Base-by-base conservation (phyloP, 331 rosid genomes). In the Acacia concinna region DNA sequence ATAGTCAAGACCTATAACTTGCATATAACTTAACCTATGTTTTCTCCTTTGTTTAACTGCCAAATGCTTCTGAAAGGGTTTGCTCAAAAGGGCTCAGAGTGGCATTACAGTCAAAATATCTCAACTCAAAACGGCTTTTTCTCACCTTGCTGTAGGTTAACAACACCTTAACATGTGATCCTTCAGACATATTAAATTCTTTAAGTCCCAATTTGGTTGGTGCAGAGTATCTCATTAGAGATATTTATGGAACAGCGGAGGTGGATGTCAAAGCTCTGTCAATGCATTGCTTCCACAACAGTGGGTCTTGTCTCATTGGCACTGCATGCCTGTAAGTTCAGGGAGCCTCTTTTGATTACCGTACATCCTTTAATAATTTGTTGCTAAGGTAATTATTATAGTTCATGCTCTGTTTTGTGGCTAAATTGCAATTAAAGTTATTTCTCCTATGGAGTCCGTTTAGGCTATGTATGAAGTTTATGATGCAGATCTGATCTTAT, bases 321-420 rank as follows among this genome's bases (percentile, higher is more conserved):
- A 85, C 87, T 60, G 83, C 82, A 75, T 91, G 95, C 90, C 73
- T 83, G 98, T 94, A 87, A 91, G 97, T 84, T 69, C 75, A 18
- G 17, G 62, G 35, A 31, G 78, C 51, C 54, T 60, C 69, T 75
- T 78, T 49, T 54, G 35, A 32, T 85, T 78, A 31, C 8, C 9
- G 4, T 13, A 10, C 59, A 52, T 72, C 64, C 27, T 60, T 40
- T 44, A 49, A 63, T 78, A 63, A 54, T 31, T 41, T 77, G 65
- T 65, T 31, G 34, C 14, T 32, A 34, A 47, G 76, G 51, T 54
- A 35, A 14, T 43, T 60, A 57, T 78, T 54, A 35, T 2, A 13
- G 69, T 80, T 80, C 43, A 38, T 63, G 25, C 43, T 63, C 52
- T 59, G 76, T 74, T 78, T 74, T 76, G 57, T 68, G 73, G 31